phyloP scores from a whole-genome alignment of 1,284 basidiomycete genomes.

The Cerioporus squamosus region DNA sequence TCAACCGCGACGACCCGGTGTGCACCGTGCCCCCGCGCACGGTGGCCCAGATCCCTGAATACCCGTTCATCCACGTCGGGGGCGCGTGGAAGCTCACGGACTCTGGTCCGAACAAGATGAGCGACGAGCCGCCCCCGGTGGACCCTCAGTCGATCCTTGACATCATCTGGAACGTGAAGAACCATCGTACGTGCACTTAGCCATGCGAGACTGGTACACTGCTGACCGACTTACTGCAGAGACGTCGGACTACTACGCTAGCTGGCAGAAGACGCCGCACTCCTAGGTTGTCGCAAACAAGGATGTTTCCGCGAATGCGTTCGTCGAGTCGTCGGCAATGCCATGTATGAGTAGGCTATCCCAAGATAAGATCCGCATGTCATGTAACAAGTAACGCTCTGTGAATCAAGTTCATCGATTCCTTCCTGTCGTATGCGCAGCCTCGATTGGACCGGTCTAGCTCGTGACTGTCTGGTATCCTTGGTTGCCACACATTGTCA shows the following conservation, averaged over 20 bases:
- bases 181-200: not conserved
- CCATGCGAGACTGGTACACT: too few species aligned
- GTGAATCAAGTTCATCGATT: too few species aligned
- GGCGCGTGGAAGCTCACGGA: constrained; percentile 5
- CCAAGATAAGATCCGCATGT: too few species aligned
- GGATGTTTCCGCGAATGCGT: too few species aligned
- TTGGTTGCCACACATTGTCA: too few species aligned
- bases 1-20: constrained; percentile 9
- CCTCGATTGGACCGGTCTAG: too few species aligned
- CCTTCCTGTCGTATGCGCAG: too few species aligned
- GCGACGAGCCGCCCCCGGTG: constrained; percentile 1
- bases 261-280: constrained; percentile 8
- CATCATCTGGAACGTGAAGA: not conserved
- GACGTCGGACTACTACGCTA: not conserved
- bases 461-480: too few species aligned
- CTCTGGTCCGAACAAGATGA: constrained; percentile 5
- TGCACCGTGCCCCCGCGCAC: constrained; percentile 4
- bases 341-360: too few species aligned
- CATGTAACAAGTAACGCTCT: too few species aligned
- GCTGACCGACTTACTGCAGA: not conserved
- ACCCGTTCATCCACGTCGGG: constrained; percentile 11
- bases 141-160: not conserved
- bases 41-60: not conserved
- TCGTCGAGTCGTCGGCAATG: too few species aligned
- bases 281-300: not conserved